Evolutionary conservation across 2,329 filamentous ascomycete genomes (phyloP).

Genomic region (Aspergillus hiratsukae): DNA sequence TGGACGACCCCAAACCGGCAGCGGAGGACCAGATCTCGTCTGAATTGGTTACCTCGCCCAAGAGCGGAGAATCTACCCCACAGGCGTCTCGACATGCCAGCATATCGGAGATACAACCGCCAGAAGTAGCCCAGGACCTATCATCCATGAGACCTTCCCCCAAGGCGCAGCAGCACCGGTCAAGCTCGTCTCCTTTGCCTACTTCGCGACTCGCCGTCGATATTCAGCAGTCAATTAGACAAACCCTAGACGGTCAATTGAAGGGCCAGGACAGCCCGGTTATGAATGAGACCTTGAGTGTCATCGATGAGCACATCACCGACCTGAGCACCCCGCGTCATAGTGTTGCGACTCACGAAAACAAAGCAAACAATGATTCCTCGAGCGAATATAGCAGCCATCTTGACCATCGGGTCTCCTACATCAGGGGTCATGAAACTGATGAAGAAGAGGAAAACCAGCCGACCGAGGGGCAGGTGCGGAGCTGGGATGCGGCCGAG

Average conservation of each 20-base stretch:
- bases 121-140: slow-evolving; percentile 16
- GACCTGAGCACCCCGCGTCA: slow-evolving; percentile 66
- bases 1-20: slow-evolving; percentile 10
- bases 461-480: slow-evolving; percentile 71
- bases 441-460: slow-evolving; percentile 79
- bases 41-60: slow-evolving; percentile 21
- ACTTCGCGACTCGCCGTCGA: slow-evolving; percentile 30
- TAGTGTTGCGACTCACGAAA: slow-evolving; percentile 46
- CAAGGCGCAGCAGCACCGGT: slow-evolving; percentile 27
- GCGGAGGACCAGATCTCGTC: slow-evolving; percentile 11
- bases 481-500: slow-evolving; percentile 71
- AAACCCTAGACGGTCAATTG: slow-evolving; percentile 48
- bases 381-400: slow-evolving; percentile 87
- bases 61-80: slow-evolving; percentile 36
- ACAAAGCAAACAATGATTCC: slow-evolving; percentile 65
- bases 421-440: slow-evolving; percentile 90
- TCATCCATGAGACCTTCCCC: slow-evolving; percentile 14
- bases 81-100: slow-evolving; percentile 39
- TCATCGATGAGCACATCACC: slow-evolving; percentile 96
- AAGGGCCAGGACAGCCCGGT: slow-evolving; percentile 65
- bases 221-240: slow-evolving; percentile 42
- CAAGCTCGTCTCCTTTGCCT: slow-evolving; percentile 35
- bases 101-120: slow-evolving; percentile 24
- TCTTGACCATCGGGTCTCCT: slow-evolving; percentile 72
- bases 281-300: slow-evolving; percentile 89